Base-by-base conservation (phyloP, 805 yeast genomes). In the Lipomyces spencermartinsiae region DNA sequence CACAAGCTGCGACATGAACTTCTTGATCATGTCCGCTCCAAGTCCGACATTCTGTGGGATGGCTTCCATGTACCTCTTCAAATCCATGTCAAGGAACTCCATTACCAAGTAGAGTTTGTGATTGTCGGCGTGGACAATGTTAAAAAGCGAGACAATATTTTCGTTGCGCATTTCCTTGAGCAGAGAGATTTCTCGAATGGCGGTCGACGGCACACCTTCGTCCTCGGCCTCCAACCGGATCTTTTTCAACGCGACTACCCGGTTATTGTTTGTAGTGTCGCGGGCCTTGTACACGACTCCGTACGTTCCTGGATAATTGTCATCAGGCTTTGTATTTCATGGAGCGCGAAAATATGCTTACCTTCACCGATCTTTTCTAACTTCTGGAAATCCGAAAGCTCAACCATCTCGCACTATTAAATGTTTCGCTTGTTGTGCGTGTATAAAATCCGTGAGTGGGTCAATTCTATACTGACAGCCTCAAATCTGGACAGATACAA, bases 151-250 rank as follows among this genome's bases (percentile, higher is more conserved):
- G 31, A 95, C 98, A 62, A 94, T 93, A 79, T 94, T 93, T 69
- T 92, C 97, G 80, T 95, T 97, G 72, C 92, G 87, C 84, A 95
- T 85, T 78, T 95, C 99, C 78, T 95, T 94, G 79, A 95, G 85
- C 58, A 95, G 83, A 1, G 98, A 94, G 74, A 95, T 95, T 78
- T 95, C 99, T 74, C 99, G 85, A 67, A 95, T 95, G 5, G 99
- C 98, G 0, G 99, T 95, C 1, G 98, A 93, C 1, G 99, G 99
- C 29, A 96, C 98, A 22, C 99, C 99, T 78, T 95, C 99, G 78
- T 92, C 97, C 79, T 95, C 99, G 25, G 97, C 92, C 78, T 95
- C 99, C 63, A 95, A 82, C 67, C 98, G 87, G 78, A 95, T 96
- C 80, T 95, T 96, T 79, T 95, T 95, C 74, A 95, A 82, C 0